Conservation (phyloP, 371 early-diverging fungal species). For the Circinella umbellata region DNA sequence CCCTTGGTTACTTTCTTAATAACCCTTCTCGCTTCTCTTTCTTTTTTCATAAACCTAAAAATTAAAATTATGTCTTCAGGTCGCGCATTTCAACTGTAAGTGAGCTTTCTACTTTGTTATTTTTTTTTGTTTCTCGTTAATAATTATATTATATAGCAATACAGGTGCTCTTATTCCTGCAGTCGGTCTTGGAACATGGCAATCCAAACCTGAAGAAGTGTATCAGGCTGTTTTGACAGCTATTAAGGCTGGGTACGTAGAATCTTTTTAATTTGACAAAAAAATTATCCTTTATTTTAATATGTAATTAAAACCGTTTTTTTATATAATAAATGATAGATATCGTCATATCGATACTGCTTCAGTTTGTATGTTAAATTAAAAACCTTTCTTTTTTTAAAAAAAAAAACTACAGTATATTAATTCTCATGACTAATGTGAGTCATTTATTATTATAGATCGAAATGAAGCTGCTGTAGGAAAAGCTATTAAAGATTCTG, state of each 20-base stretch:
- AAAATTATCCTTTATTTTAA: neutral
- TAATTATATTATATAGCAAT: slow-evolving; percentile 18
- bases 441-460: slow-evolving; percentile 30
- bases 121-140: neutral
- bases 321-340: slow-evolving; percentile 16
- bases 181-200: slow-evolving; percentile 51
- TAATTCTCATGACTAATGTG: no score
- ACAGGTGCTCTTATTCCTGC: slow-evolving; percentile 35
- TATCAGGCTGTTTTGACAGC: slow-evolving; percentile 40
- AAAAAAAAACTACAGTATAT: no score
- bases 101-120: neutral
- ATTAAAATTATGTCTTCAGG: slow-evolving; percentile 7
- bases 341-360: slow-evolving; percentile 65
- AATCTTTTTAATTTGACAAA: no score
- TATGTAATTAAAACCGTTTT: neutral
- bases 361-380: slow-evolving; percentile 35
- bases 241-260: slow-evolving; percentile 37
- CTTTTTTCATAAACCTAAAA: neutral
- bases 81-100: slow-evolving; percentile 13
- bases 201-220: slow-evolving; percentile 51
- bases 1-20: neutral
- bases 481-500: slow-evolving; percentile 62
- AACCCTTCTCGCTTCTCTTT: slow-evolving; percentile 1
- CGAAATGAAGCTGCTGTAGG: slow-evolving; percentile 81
- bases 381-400: neutral